These are phyloP conservation scores for Globisporangium spiculum DNA, from an alignment of 352 stramenopile species.

Conservation along the genomic window DNA sequence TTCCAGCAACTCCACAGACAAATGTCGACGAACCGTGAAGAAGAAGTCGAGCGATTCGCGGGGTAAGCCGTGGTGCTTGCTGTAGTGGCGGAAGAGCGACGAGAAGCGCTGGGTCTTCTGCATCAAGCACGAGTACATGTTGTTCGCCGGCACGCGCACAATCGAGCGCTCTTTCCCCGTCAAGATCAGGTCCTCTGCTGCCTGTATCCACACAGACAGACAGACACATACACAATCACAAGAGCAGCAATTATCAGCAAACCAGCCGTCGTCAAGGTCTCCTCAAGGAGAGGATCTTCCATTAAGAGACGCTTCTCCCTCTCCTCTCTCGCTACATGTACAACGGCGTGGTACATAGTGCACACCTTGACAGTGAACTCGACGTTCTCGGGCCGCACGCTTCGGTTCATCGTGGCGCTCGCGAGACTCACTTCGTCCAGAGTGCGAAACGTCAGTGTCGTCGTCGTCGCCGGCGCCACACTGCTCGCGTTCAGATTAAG, in stretches of 20 bases:
- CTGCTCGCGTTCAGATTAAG: conserved; percentile 13
- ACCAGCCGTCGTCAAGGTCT: conserved; percentile 43
- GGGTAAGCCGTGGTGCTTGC: conserved; percentile 96
- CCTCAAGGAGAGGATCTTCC: neutral
- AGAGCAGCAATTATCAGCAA: neutral
- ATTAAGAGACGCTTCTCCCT: neutral
- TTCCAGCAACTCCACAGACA: neutral
- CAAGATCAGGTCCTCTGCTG: conserved; percentile 72
- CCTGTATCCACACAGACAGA: conserved; percentile 25
- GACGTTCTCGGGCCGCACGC: conserved; percentile 90
- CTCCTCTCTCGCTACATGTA: neutral
- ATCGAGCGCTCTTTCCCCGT: conserved; percentile 80
- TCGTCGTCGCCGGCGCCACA: conserved; percentile 10
- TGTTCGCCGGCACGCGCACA: conserved; percentile 80
- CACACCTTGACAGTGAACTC: conserved; percentile 94
- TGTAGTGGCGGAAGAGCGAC: conserved; percentile 97
- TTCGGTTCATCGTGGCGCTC: conserved; percentile 60
- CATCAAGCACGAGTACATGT: conserved; percentile 96
- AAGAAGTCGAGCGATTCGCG: conserved; percentile 98
- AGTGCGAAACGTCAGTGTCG: conserved; percentile 9
- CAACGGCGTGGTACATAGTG: neutral
- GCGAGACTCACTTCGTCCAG: conserved; percentile 20
- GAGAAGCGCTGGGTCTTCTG: conserved; percentile 98
- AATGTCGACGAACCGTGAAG: conserved; percentile 77
- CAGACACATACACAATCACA: neutral